Evolutionary conservation across 805 yeast species (phyloP), one percentile per base, ranked within the genome.

Genomic region (Zygotorulaspora sp.): DNA sequence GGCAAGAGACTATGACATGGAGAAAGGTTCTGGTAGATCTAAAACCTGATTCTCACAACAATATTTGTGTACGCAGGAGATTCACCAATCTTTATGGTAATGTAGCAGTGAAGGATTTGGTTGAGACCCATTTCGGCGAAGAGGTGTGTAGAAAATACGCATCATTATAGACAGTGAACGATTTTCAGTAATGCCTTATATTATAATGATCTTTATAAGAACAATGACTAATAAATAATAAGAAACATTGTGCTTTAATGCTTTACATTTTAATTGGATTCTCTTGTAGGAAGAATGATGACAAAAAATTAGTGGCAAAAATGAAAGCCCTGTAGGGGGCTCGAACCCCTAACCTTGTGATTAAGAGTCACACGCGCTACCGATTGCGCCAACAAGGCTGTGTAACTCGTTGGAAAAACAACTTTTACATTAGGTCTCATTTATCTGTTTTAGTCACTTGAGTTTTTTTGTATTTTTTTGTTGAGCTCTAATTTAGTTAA

Each of bases 51-150:
- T 96, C 98, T 0, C 98, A 90, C 56, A 90, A 90, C 53, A 90
- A 88, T 53, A 88, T 92, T 19, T 71, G 86, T 18, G 97, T 90
- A 1, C 68, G 98, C 45, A 71, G 98, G 48, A 66, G 85, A 44
- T 92, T 85, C 67, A 81, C 94, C 5, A 90, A 90, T 62, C 92
- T 96, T 0, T 89, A 82, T 62, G 98, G 98, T 2, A 87, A 96
- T 92, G 86, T 84, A 1, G 95, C 87, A 0, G 70, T 90, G n/a
- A 82, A 80, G 30, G 96, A 90, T 59, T 52, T 89, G 48, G 84
- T 83, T 1, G 67, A 74, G 11, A 73, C 75, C 38, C 72, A 68
- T 48, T 67, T 68, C 41, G 65, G 65, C 9, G 32, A 24, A 4
- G 52, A 44, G 12, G 56, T 57, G 2, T 42, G 54, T 37, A 30